Evolutionary conservation across 148 eudicot genomes (phyloP).

Genomic region (Persicaria tinctoria): DNA sequence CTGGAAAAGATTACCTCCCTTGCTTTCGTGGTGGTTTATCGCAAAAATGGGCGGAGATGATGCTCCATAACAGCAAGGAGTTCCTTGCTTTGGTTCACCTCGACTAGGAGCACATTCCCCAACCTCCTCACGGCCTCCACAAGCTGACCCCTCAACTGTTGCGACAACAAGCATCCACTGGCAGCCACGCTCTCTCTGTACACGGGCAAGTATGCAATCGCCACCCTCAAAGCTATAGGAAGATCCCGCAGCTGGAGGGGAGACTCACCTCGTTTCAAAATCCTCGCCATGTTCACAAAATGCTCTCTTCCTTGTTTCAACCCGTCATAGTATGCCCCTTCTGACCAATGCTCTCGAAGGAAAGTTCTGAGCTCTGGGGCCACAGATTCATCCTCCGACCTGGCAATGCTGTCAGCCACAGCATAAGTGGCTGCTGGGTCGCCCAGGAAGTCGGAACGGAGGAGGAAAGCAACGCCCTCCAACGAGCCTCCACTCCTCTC

Average conservation of each 20-base stretch:
- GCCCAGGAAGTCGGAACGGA: constrained; percentile 65
- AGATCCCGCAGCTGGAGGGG: constrained; percentile 60
- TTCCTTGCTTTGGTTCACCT: constrained; percentile 35
- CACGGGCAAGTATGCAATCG: constrained; percentile 84
- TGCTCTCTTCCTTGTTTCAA: constrained; percentile 52
- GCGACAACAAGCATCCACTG: constrained; percentile 75
- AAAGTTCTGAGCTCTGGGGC: constrained; percentile 64
- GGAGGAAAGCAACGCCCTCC: constrained; percentile 90
- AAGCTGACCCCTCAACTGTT: constrained; percentile 70
- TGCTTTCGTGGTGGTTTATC: not conserved
- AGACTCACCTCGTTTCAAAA: constrained; percentile 69
- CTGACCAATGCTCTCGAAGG: constrained; percentile 77
- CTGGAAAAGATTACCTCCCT: too few relatives aligned
- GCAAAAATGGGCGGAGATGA: constrained; percentile 76
- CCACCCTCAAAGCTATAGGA: constrained; percentile 70
- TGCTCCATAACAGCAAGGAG: constrained; percentile 72
- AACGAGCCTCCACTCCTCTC: constrained; percentile 88
- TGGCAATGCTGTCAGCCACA: constrained; percentile 77
- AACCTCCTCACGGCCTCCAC: constrained; percentile 78
- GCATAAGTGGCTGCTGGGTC: constrained; percentile 82
- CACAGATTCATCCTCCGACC: constrained; percentile 60
- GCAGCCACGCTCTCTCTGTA: constrained; percentile 69
- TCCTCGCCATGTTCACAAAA: constrained; percentile 55
- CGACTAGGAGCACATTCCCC: constrained; percentile 36
- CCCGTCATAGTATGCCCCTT: constrained; percentile 60